Base-by-base conservation (phyloP, 106 monocot species). In the Dendrobium chrysotoxum region DNA sequence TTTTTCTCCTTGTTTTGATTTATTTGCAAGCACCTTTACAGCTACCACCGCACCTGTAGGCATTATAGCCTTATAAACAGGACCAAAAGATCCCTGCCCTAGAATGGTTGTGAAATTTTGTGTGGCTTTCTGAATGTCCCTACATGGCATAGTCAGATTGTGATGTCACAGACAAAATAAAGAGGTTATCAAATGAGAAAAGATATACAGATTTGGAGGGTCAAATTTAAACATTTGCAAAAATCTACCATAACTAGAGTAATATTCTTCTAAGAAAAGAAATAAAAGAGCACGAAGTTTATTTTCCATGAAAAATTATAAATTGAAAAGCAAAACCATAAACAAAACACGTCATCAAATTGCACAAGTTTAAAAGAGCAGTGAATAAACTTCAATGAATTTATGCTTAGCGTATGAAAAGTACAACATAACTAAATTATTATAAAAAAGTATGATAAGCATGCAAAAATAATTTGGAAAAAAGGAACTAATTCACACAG, bases 111-210 rank as follows among this genome's bases (percentile, higher is more conserved):
- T 92, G 79, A 95, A 98, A 86, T 95, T 92, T 7, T 87, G 72
- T 75, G 94, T 98, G 10, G 97, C 91, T 82, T 91, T 92, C 83
- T 98, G 89, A 78, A 98, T 91, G 65, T 98, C 94, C 89, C 97
- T 98, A 74, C 41, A 74, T 74, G 71, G 28, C 40, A 74, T 42
- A 28, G 18, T 7, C 35, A 41, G 21, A 74, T 74, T 41, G 17
- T 42, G 28, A n/a, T 41, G 74, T 2, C 74, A 74, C 0, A 2
- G 17, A 40, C 39, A 41, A 74, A 41, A 21, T 42, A 21, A 2
- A 61, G n/a, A 61, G 23, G n/a, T 11, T 11, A 61, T 23, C 61
- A n/a, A 23, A 61, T 23, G 23, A 61, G 50, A 61, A 61, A 61
- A 23, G 4, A 61, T 23, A 23, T 23, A 0, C 57, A 18, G 46